Percentiles rank a stretch among this genome's conserved stretches.
Conservation (phyloP, 306 rosid species). For the Albizia julibrissin region DNA sequence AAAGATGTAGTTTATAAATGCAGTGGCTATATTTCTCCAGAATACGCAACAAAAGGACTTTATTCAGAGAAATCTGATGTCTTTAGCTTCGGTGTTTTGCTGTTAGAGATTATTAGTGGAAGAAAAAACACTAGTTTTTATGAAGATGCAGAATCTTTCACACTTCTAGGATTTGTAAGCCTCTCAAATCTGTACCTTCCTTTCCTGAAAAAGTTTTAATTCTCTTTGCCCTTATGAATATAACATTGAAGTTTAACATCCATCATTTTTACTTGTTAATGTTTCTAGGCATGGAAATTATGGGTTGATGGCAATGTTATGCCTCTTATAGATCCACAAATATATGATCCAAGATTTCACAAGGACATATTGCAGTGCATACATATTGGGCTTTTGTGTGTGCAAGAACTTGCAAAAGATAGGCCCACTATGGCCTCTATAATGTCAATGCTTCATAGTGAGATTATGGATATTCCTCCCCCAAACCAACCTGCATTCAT, state of each 20-base stretch:
- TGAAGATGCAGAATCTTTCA: neutral
- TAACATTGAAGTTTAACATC: too few species aligned
- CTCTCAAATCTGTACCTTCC: neutral
- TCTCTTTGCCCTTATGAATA: neutral
- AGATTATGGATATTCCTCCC: conserved; percentile 23
- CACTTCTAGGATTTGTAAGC: conserved; percentile 19
- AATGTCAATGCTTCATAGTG: conserved; percentile 26
- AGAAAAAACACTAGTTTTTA: neutral
- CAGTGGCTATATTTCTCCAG: too few species aligned
- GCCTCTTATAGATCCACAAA: conserved; percentile 25
- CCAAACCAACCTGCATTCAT: conserved; percentile 25
- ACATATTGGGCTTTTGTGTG: conserved; percentile 35
- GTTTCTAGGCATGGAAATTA: conserved; percentile 37
- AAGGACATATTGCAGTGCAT: conserved; percentile 27
- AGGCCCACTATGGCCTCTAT: conserved; percentile 27
- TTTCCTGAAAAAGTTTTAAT: neutral
- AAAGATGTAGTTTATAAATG: too few species aligned
- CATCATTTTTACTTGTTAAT: neutral
- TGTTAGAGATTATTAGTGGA: conserved; percentile 10
- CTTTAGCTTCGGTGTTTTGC: conserved; percentile 2
- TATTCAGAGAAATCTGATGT: too few species aligned
- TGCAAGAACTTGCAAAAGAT: conserved; percentile 35
- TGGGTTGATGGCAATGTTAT: conserved; percentile 27
- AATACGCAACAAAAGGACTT: too few species aligned
- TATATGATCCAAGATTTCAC: neutral